Percentiles rank a stretch among this genome's conserved stretches.
These are phyloP conservation scores for Sporopachydermia cereana DNA, from an alignment of 1,139 yeast species.

Conservation along the genomic window DNA sequence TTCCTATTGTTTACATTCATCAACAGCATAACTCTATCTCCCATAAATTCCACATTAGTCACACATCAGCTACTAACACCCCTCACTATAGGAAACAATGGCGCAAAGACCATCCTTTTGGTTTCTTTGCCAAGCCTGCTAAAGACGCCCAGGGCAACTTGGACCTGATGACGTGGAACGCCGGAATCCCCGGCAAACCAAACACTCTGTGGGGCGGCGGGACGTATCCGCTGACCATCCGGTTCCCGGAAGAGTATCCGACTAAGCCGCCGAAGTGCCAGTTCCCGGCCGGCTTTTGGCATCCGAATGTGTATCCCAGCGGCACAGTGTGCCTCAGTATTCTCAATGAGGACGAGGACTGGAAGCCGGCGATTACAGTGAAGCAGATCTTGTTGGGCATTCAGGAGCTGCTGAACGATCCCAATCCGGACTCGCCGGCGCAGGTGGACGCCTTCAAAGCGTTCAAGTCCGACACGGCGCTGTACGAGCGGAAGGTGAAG, in stretches of 20 bases:
- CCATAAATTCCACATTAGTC: background rate
- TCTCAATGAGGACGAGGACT: conserved; percentile 89
- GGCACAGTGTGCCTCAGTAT: conserved; percentile 92
- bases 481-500: conserved; percentile 64
- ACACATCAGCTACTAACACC: background rate
- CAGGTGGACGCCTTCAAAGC: conserved; percentile 95
- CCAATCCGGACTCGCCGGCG: conserved; percentile 94
- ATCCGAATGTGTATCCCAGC: conserved; percentile 93
- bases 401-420: conserved; percentile 80
- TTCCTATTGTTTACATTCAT: background rate
- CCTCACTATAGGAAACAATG: conserved; percentile 57
- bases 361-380: conserved; percentile 95
- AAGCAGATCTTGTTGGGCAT: conserved; percentile 86
- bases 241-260: conserved; percentile 86
- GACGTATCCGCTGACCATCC: conserved; percentile 71
- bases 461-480: conserved; percentile 36
- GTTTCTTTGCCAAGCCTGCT: conserved; percentile 84
- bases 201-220: conserved; percentile 87
- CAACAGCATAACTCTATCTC: conserved; percentile 8
- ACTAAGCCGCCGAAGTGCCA: conserved; percentile 92
- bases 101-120: conserved; percentile 98
- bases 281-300: conserved; percentile 83
- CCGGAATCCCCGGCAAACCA: conserved; percentile 90
- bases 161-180: conserved; percentile 80
- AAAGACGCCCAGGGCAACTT: conserved; percentile 71